A percentile compares a stretch with the other conserved stretches of the same genome.
phyloP scores from a whole-genome alignment of 768 basidiomycete species.

The Hydnum rufescens region DNA sequence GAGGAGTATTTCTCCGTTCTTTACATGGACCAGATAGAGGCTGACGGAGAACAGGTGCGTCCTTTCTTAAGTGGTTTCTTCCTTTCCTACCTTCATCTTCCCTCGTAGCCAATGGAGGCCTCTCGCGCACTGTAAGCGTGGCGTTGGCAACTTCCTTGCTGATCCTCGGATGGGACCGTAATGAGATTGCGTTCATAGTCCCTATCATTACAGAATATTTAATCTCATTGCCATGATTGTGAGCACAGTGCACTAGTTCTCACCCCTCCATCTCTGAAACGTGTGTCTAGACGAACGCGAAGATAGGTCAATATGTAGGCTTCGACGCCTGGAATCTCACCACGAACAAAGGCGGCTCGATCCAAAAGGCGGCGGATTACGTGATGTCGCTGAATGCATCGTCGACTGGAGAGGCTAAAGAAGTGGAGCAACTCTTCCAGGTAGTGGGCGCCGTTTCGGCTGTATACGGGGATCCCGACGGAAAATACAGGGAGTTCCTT shows the following conservation, averaged over 20 bases:
- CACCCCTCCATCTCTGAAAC: too few species aligned
- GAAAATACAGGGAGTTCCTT: constrained; percentile 13
- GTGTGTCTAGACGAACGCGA: constrained; percentile 11
- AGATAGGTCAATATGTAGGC: constrained; percentile 15
- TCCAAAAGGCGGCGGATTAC: constrained; percentile 15
- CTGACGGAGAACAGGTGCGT: constrained; percentile 15
- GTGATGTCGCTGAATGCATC: constrained; percentile 11
- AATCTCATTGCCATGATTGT: constrained; percentile 15
- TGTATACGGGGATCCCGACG: constrained; percentile 14
- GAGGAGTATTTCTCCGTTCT: constrained; percentile 12
- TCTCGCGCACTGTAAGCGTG: constrained; percentile 12
- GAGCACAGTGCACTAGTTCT: too few species aligned
- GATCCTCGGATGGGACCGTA: neutral
- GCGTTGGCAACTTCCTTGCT: neutral
- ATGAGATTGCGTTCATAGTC: constrained; percentile 1
- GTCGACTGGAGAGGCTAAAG: constrained; percentile 7
- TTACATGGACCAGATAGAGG: constrained; percentile 15
- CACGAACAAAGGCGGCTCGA: constrained; percentile 12
- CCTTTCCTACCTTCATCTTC: too few species aligned
- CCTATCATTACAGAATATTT: constrained; percentile 18
- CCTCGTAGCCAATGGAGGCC: constrained; percentile 13
- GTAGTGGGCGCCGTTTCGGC: constrained; percentile 12
- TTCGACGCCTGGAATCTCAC: constrained; percentile 14
- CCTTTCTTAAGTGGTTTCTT: neutral
- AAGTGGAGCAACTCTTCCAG: constrained; percentile 12